phyloP scores from a whole-genome alignment of 1,139 yeast species.

The Pichia sp. region DNA sequence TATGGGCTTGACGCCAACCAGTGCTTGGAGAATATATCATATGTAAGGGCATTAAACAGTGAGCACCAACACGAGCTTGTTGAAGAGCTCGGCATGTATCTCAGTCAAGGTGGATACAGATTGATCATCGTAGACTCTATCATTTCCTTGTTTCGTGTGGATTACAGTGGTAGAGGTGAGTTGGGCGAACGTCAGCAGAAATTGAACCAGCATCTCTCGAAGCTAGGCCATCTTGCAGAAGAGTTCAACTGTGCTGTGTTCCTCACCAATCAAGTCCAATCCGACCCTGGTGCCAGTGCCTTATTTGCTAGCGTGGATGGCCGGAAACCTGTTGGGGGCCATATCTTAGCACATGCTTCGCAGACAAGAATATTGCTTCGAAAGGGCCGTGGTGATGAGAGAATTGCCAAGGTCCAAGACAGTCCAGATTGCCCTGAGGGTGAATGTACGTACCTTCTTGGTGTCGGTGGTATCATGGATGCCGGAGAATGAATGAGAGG shows the following conservation, averaged over 20 bases:
- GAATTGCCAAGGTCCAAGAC: conserved; percentile 60
- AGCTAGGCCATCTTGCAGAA: conserved; percentile 49
- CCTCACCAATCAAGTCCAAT: conserved; percentile 59
- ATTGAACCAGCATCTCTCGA: conserved; percentile 52
- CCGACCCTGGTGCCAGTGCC: conserved; percentile 67
- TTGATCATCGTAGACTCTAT: conserved; percentile 49
- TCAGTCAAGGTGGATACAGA: conserved; percentile 42
- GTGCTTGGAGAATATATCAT: conserved; percentile 41
- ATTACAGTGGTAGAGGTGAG: conserved; percentile 57
- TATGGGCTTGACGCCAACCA: conserved; percentile 51
- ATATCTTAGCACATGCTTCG: conserved; percentile 60
- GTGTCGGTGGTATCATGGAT: conserved; percentile 41
- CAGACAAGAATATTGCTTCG: conserved; percentile 55
- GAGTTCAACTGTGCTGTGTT: conserved; percentile 58
- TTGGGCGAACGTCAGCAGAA: conserved; percentile 58
- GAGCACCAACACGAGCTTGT: conserved; percentile 59
- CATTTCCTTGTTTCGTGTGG: conserved; percentile 61
- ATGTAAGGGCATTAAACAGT: conserved; percentile 54
- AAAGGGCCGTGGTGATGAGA: conserved; percentile 62
- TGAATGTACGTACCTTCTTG: conserved; percentile 51
- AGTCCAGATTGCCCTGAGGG: conserved; percentile 61
- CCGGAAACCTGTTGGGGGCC: conserved; percentile 64
- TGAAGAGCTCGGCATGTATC: conserved; percentile 47
- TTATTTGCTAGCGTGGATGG: conserved; percentile 63
- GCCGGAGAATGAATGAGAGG: conserved; percentile 11